These are phyloP conservation scores for Fusarium oligoseptatum DNA, from an alignment of 2,329 filamentous ascomycete species.

Conservation along the genomic window DNA sequence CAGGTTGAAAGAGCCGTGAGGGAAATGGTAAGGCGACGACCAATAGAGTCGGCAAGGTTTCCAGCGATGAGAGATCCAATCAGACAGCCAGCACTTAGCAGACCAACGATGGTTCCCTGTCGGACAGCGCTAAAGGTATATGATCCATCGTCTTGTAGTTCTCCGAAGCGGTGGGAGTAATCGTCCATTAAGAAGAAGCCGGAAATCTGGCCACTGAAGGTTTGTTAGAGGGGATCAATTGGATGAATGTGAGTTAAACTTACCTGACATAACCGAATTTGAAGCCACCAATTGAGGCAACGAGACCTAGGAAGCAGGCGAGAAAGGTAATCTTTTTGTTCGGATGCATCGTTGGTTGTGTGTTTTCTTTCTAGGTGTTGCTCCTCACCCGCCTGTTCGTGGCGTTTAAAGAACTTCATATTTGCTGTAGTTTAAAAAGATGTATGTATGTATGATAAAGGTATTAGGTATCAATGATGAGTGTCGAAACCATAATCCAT, in stretches of 20 bases:
- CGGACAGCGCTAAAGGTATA: conserved; percentile 68
- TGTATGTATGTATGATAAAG: too few relatives aligned
- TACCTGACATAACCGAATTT: conserved; percentile 70
- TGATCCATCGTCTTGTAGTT: conserved; percentile 52
- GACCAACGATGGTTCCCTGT: conserved; percentile 72
- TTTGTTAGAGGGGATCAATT: not conserved
- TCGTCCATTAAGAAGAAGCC: conserved; percentile 73
- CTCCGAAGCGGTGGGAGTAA: conserved; percentile 67
- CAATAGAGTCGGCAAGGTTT: conserved; percentile 71
- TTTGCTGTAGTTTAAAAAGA: conserved; percentile 20
- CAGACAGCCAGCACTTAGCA: conserved; percentile 72
- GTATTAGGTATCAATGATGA: not conserved
- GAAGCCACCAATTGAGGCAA: conserved; percentile 69
- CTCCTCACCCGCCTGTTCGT: conserved; percentile 34
- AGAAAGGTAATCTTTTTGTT: conserved; percentile 55
- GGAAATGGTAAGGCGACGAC: conserved; percentile 73
- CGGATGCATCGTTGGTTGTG: conserved; percentile 13
- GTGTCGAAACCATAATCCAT: conserved; percentile 21
- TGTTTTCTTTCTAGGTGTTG: conserved; percentile 38
- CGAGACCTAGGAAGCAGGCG: conserved; percentile 62
- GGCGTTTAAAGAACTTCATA: conserved; percentile 42
- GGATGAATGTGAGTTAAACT: too few relatives aligned
- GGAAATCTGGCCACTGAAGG: conserved; percentile 67
- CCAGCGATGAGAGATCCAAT: conserved; percentile 70
- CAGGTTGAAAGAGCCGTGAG: conserved; percentile 72